Conservation (phyloP, 2,329 filamentous ascomycete genomes). For the Cercospora berteroae region DNA sequence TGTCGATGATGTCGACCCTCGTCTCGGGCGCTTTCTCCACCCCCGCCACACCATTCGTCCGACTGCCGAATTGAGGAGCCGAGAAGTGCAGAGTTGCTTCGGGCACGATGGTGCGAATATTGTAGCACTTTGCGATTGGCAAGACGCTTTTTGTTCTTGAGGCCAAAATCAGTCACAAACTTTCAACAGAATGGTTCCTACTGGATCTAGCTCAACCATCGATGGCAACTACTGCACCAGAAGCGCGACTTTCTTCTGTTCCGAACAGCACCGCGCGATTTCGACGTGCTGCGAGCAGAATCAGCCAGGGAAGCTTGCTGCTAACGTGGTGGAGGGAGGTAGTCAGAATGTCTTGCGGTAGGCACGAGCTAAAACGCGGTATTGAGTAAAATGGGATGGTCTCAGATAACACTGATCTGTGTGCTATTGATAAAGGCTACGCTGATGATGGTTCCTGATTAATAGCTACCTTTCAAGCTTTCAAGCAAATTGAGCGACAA, state of each 20-base stretch:
- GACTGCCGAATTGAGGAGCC: constrained; percentile 12
- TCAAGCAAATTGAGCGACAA: constrained; percentile 27
- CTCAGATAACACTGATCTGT: neutral
- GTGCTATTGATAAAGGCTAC: neutral
- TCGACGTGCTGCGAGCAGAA: neutral
- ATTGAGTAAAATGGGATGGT: neutral
- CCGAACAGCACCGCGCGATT: neutral
- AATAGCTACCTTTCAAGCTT: neutral
- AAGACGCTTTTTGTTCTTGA: too few species aligned
- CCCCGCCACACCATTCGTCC: constrained; percentile 1
- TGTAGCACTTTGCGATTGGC: neutral
- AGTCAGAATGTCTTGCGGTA: neutral
- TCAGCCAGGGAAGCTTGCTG: neutral
- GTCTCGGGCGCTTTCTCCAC: constrained; percentile 1
- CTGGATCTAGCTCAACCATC: neutral
- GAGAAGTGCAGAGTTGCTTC: neutral
- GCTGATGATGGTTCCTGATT: too few species aligned
- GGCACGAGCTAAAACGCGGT: neutral
- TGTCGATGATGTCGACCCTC: constrained; percentile 4
- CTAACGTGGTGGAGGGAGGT: neutral
- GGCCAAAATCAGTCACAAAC: too few species aligned
- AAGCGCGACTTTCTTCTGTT: neutral
- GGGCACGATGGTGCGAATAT: neutral
- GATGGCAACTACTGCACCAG: neutral
- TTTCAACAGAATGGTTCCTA: neutral